Evolutionary conservation across 257 asterid species (phyloP).

Genomic region (Nicotiana sylvestris): DNA sequence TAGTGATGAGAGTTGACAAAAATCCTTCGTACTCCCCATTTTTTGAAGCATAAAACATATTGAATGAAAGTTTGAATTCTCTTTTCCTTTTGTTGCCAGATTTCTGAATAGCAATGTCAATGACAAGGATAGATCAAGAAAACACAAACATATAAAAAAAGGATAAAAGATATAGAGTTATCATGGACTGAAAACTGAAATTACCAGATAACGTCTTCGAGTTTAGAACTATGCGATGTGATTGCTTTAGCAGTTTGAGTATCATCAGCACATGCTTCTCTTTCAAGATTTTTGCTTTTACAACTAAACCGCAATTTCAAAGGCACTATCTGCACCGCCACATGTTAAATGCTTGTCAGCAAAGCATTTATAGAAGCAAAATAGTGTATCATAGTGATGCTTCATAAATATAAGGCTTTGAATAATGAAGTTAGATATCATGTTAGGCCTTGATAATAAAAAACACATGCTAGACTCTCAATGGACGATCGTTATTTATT

Average conservation of each 20-base stretch:
- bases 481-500: neutral
- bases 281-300: conserved; percentile 35
- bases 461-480: neutral
- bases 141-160: neutral
- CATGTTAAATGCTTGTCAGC: neutral
- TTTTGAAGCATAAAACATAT: neutral
- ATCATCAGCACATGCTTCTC: conserved; percentile 28
- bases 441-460: neutral
- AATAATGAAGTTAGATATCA: neutral
- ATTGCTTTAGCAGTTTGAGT: conserved; percentile 30
- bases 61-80: neutral
- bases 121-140: neutral
- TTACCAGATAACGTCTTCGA: conserved; percentile 61
- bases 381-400: neutral
- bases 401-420: neutral
- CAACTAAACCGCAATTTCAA: conserved; percentile 63
- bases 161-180: neutral
- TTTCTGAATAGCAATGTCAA: neutral
- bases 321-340: conserved; percentile 53
- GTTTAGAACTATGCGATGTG: conserved; percentile 29
- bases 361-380: neutral
- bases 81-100: neutral
- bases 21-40: neutral
- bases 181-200: conserved; percentile 6
- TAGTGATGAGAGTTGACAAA: neutral